Conservation (phyloP, 768 basidiomycete genomes). For the Brasilioporus rufonigricans region DNA sequence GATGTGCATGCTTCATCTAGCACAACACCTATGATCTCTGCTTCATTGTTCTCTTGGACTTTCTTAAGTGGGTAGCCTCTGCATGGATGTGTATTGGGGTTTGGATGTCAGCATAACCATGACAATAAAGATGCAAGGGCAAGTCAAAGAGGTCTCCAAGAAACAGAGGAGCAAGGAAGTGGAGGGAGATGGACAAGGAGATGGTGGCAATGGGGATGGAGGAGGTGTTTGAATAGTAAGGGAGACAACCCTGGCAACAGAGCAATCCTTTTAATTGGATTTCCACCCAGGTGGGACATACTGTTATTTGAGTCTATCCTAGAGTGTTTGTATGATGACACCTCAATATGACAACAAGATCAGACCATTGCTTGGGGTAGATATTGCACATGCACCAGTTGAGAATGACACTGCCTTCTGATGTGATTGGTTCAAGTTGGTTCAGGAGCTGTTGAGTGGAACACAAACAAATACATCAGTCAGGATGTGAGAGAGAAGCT, state of each 20-base stretch:
- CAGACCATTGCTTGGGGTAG: conserved; percentile 96
- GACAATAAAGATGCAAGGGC: too few relatives aligned
- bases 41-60: conserved; percentile 97
- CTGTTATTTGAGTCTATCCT: conserved; percentile 93
- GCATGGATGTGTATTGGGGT: neutral
- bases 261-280: too few relatives aligned
- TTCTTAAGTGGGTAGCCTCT: conserved; percentile 90
- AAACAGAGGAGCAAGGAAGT: neutral
- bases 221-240: too few relatives aligned
- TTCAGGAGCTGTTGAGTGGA: conserved; percentile 65
- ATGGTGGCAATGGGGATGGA: neutral
- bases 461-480: neutral
- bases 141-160: too few relatives aligned
- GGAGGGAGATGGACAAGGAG: too few relatives aligned
- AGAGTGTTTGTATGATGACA: conserved; percentile 85
- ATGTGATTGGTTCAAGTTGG: conserved; percentile 72
- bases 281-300: too few relatives aligned
- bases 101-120: too few relatives aligned
- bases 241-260: too few relatives aligned
- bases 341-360: conserved; percentile 88
- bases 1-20: conserved; percentile 85
- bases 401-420: conserved; percentile 75
- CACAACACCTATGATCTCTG: conserved; percentile 95
- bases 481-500: neutral
- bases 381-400: conserved; percentile 95